These are phyloP conservation scores for Gonapodya sp. DNA, from an alignment of 192 early-diverging fungal species.

Conservation along the genomic window DNA sequence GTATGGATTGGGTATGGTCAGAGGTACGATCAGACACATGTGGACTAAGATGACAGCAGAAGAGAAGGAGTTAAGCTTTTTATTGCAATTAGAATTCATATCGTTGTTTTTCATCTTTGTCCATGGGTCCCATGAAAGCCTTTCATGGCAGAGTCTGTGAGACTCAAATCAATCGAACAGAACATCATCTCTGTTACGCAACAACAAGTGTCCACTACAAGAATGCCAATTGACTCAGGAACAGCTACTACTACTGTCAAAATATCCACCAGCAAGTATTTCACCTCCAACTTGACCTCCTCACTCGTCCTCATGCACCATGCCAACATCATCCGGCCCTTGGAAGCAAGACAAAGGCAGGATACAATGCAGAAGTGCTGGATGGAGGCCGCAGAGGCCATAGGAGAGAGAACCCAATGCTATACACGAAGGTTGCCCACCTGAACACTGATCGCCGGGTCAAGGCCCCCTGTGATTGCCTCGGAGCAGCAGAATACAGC, in stretches of 20 bases:
- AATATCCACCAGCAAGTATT: not conserved
- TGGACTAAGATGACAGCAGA: not conserved
- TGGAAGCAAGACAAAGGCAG: not conserved
- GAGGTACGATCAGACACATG: not conserved
- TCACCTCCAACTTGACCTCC: not conserved
- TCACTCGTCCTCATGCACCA: not conserved
- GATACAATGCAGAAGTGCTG: not conserved
- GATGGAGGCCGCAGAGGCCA: not conserved
- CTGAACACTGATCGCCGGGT: not conserved
- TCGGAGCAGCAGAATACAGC: not conserved
- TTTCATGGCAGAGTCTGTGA: not conserved
- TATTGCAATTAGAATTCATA: not conserved
- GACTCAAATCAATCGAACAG: not conserved
- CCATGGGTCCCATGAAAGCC: not conserved
- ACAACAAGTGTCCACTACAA: not conserved
- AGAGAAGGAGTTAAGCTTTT: not conserved
- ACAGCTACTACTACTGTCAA: not conserved
- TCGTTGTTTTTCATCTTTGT: not conserved
- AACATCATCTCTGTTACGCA: no score
- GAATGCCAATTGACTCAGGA: not conserved
- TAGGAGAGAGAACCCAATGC: not conserved
- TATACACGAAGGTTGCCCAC: not conserved
- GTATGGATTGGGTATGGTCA: not conserved
- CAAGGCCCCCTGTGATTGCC: not conserved
- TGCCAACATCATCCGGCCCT: not conserved